Evolutionary conservation across 2,329 filamentous ascomycete species (phyloP).

Genomic region (Beauveria australis): DNA sequence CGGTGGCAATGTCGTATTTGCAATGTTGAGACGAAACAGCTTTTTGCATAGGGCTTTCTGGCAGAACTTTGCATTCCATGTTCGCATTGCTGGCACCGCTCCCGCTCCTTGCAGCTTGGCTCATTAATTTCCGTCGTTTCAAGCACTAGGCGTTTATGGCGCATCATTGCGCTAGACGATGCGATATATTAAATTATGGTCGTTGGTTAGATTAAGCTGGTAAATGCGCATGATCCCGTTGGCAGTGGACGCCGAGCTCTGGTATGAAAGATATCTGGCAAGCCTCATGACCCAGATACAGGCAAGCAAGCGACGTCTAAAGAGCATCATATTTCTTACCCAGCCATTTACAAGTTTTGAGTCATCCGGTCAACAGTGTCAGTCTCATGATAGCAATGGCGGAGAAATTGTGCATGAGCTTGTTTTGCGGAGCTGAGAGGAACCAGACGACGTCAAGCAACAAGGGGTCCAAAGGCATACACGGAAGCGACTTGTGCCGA

Average conservation of each 20-base stretch:
- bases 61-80: not conserved
- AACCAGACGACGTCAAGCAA: not conserved
- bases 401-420: not conserved
- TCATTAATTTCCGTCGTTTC: not conserved
- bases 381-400: not conserved
- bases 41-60: not conserved
- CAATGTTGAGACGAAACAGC: not conserved
- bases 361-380: too few relatives aligned
- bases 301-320: not conserved
- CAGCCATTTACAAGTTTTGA: not conserved
- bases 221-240: not conserved
- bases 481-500: not conserved
- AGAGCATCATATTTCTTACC: too few relatives aligned
- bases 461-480: not conserved
- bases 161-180: not conserved
- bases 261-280: not conserved
- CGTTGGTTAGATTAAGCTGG: not conserved
- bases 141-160: not conserved
- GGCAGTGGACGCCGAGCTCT: too few relatives aligned
- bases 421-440: conserved; percentile 4
- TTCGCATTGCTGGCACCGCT: not conserved
- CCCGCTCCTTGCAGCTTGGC: not conserved
- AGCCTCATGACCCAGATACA: not conserved
- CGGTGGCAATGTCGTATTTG: not conserved
- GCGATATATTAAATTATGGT: not conserved